Evolutionary conservation across 1,284 basidiomycete species (phyloP), one percentile per base, ranked within the genome.

Genomic region (Fomes fomentarius): DNA sequence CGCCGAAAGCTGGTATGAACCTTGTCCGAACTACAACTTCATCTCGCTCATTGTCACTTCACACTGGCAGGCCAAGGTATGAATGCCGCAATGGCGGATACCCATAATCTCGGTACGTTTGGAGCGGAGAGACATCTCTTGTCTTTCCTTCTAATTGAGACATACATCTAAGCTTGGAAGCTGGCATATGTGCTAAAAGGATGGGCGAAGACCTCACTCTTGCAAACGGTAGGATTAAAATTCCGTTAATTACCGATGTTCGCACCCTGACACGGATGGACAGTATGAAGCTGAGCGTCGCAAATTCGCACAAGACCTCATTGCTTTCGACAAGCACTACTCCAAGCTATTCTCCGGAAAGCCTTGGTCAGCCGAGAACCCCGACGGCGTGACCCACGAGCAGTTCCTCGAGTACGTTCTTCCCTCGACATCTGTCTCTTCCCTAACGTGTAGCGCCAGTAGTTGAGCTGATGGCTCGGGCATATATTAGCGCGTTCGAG

Each of bases 61-160:
- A 14, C 14, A 19, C 8, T 4, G 74, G 71, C 83, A 74, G 82
- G 88, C 77, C 74, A 83, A 63, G 84, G 84, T 1, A 83, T 85
- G 83, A 87, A 87, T 62, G 83, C 82, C 1, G 89, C 88, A 62
- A 92, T 93, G 89, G 89, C 87, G 55, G 92, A 94, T 65, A 82
- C 87, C 11, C 90, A 91, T 62, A 93, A 93, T 63, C 77, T 93
- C 14, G 78, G 85, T 84, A 38, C n/a, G 71, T 62, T 15, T 31
- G 34, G 5, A 4, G 14, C 5, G 3, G 7, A 24, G 1, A 22
- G 17, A 1, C 14, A 22, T 15, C 15, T 11, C 22, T 10, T 35
- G 33, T 15, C 31, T 5, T 25, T 12, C 4, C 17, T 2, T 21
- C 30, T 33, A 17, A 19, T 37, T 21, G 11, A 5, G 3, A 14